A percentile compares a stretch with the other conserved stretches of the same genome.
Conservation (phyloP, 306 rosid species). For the Acacia melanoxylon region DNA sequence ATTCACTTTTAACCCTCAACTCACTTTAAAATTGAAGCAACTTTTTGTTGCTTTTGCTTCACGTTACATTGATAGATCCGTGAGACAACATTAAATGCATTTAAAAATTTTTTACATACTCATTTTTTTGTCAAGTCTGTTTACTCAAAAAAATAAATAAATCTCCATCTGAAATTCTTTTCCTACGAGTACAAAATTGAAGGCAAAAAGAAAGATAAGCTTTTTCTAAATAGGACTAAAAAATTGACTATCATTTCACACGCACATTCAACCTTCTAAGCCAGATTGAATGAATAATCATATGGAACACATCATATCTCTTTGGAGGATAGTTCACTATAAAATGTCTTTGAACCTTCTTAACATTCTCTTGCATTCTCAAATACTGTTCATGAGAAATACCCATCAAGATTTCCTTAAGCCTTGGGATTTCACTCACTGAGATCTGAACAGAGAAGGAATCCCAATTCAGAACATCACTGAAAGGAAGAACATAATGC, state of each 20-base stretch:
- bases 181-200: not conserved
- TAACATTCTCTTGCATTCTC: constrained; percentile 47
- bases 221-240: not conserved
- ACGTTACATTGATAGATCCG: too few relatives aligned
- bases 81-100: too few relatives aligned
- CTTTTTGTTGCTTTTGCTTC: too few relatives aligned
- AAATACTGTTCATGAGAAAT: constrained; percentile 44
- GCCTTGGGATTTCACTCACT: constrained; percentile 46
- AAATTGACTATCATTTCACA: constrained; percentile 23
- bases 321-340: constrained; percentile 48
- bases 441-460: constrained; percentile 48
- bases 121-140: not conserved
- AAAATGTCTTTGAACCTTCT: constrained; percentile 58
- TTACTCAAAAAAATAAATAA: not conserved
- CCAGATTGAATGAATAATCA: constrained; percentile 68
- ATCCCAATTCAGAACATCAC: constrained; percentile 63
- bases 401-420: constrained; percentile 51
- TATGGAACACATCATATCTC: constrained; percentile 57
- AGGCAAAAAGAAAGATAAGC: not conserved
- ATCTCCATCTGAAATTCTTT: not conserved
- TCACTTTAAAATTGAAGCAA: too few relatives aligned
- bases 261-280: constrained; percentile 58
- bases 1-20: too few relatives aligned
- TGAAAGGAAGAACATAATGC: constrained; percentile 56
- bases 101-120: too few relatives aligned